Base-by-base conservation (phyloP, 2,329 filamentous ascomycete genomes). In the Fusarium succisae region DNA sequence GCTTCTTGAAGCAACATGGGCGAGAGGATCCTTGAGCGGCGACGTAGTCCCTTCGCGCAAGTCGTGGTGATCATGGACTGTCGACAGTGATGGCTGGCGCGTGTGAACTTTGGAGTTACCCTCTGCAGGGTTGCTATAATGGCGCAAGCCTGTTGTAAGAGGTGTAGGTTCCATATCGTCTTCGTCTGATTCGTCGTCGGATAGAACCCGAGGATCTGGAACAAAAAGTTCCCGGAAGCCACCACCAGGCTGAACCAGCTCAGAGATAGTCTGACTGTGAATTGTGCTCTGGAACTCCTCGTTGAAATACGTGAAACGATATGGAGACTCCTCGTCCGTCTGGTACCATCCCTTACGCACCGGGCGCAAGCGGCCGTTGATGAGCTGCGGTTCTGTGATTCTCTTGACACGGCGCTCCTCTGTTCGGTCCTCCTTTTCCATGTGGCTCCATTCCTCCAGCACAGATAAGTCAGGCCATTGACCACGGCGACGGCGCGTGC, bases 221-320 rank as follows among this genome's bases (percentile, higher is more conserved):
- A 97, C 89, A 80, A 99, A 99, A 1, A 99, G 88, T 77, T 98
- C 94, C 67, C 88, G 89, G 81, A 99, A 99, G 48, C 90, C 93
- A 69, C 92, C 89, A 11, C 94, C 96, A 1, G 94, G 92, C 76
- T 98, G 95, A 14, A 97, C 89, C 26, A 99, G 88, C 81, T 98
- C 96, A 6, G 95, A 97, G 65, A 99, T 98, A 1, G 93, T 96
- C 82, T 97, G 94, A 69, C 95, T 96, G 82, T 99, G 96, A 70
- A 99, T 97, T 1, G 96, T 99, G 81, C 94, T 97, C 78, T 94
- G 93, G 63, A 98, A 94, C 72, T 98, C 94, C 80, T 98, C 96
- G 82, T 98, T 98, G 87, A 99, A 99, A 82, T 99, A 99, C 0
- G 96, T 98, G 81, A 98, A 99, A 32, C 96, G 90, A 81, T 97